Conservation (phyloP, 2,329 filamentous ascomycete species). For the Microcyclospora pomicola region DNA sequence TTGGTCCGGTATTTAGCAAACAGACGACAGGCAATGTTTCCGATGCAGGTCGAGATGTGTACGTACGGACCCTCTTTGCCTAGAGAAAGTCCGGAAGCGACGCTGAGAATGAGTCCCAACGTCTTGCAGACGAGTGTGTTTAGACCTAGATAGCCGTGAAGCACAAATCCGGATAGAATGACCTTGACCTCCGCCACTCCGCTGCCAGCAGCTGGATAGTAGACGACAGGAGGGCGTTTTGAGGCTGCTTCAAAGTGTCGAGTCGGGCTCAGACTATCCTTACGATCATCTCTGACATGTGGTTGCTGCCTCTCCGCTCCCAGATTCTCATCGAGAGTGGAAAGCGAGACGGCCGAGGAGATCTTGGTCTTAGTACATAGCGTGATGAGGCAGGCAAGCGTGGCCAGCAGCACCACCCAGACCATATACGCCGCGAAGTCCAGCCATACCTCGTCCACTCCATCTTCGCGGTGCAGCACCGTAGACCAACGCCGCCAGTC, state of each 20-base stretch:
- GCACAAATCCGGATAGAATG: constrained; percentile 91
- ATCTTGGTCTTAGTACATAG: constrained; percentile 88
- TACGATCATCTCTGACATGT: constrained; percentile 26
- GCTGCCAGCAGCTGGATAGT: constrained; percentile 90
- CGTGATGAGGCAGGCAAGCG: constrained; percentile 63
- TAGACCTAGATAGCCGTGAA: constrained; percentile 87
- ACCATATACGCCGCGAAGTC: constrained; percentile 65
- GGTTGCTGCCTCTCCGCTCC: constrained; percentile 46
- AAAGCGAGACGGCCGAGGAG: constrained; percentile 71
- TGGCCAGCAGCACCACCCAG: constrained; percentile 55
- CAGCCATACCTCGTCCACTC: constrained; percentile 42
- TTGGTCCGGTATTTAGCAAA: constrained; percentile 90
- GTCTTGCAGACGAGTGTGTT: constrained; percentile 81
- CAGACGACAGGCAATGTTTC: constrained; percentile 88
- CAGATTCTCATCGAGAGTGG: constrained; percentile 86
- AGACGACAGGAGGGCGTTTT: constrained; percentile 59
- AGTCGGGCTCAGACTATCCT: constrained; percentile 26
- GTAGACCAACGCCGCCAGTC: constrained; percentile 54
- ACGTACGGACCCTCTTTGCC: constrained; percentile 95
- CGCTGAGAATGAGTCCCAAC: constrained; percentile 67
- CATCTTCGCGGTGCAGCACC: constrained; percentile 35
- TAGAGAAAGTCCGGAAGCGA: constrained; percentile 81
- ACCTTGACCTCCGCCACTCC: constrained; percentile 96
- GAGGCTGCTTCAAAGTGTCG: constrained; percentile 26
- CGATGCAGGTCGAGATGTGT: constrained; percentile 91